Conservation (phyloP, 495 filamentous ascomycete genomes). For the Oleoguttula mirabilis region DNA sequence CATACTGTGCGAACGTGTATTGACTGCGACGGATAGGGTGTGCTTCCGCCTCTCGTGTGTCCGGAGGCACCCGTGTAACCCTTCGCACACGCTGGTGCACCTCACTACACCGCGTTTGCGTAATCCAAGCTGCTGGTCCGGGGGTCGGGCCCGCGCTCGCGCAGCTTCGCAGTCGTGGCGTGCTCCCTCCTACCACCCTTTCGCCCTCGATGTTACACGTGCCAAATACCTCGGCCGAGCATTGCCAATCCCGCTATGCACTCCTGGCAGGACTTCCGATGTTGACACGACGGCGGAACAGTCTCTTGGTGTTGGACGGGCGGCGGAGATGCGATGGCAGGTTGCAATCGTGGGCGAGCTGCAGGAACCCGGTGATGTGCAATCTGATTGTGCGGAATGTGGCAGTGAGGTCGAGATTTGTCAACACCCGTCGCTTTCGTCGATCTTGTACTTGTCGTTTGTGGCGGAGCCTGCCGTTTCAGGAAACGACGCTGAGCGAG, state of each 20-base stretch:
- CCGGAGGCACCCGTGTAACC: too few species aligned
- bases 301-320: too few species aligned
- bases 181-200: background rate
- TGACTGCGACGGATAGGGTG: too few species aligned
- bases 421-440: background rate
- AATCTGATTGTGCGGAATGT: constrained; percentile 3
- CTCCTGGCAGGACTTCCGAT: background rate
- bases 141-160: background rate
- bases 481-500: background rate
- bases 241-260: constrained; percentile 6
- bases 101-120: background rate
- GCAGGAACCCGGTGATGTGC: background rate
- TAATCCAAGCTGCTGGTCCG: background rate
- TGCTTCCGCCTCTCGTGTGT: too few species aligned
- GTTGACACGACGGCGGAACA: constrained; percentile 7
- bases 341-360: constrained; percentile 2
- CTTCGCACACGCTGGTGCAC: background rate
- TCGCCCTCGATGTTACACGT: background rate
- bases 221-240: background rate
- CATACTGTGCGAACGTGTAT: too few species aligned
- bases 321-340: background rate
- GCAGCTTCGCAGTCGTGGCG: background rate
- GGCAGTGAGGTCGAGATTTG: background rate
- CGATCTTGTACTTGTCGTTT: background rate
- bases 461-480: background rate